Conservation (phyloP, 768 basidiomycete genomes). For the Mrakia gelida region DNA sequence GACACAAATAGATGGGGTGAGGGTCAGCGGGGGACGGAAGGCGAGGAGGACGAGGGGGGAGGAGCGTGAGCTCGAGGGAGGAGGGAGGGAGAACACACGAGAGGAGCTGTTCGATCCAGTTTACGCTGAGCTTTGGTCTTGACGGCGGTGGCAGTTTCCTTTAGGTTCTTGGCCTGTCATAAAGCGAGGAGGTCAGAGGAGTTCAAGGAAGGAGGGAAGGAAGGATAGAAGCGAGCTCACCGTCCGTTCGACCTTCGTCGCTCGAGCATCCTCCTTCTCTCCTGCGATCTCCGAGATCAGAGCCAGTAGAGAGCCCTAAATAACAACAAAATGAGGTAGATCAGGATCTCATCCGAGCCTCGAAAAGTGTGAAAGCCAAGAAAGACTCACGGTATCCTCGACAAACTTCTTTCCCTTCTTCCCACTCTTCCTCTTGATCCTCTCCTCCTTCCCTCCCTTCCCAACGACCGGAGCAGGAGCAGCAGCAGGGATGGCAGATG, state of each 20-base stretch:
- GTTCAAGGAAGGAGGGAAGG: not conserved
- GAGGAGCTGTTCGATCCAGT: conserved; percentile 30
- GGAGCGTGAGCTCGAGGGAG: no score
- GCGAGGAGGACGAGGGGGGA: not conserved
- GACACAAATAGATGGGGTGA: no score
- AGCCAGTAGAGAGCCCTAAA: conserved; percentile 25
- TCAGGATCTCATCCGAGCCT: not conserved
- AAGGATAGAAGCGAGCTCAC: conserved; percentile 16
- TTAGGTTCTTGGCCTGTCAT: not conserved
- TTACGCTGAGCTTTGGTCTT: conserved; percentile 31
- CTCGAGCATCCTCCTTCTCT: conserved; percentile 28
- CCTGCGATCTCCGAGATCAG: conserved; percentile 25
- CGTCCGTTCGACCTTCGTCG: conserved; percentile 13
- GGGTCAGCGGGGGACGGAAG: not conserved
- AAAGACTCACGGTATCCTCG: conserved; percentile 25
- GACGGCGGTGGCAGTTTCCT: not conserved
- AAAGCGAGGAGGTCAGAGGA: not conserved
- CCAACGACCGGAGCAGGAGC: not conserved
- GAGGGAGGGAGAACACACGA: conserved; percentile 8
- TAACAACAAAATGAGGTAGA: not conserved
- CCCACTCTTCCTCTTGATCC: conserved; percentile 24
- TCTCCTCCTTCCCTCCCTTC: not conserved
- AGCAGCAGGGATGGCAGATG: not conserved
- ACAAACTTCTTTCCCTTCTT: conserved; percentile 33
- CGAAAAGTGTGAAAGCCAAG: not conserved